A percentile compares a stretch with the other conserved stretches of the same genome.
phyloP scores from a whole-genome alignment of 805 yeast species.

The Kuraishia floccosa region DNA sequence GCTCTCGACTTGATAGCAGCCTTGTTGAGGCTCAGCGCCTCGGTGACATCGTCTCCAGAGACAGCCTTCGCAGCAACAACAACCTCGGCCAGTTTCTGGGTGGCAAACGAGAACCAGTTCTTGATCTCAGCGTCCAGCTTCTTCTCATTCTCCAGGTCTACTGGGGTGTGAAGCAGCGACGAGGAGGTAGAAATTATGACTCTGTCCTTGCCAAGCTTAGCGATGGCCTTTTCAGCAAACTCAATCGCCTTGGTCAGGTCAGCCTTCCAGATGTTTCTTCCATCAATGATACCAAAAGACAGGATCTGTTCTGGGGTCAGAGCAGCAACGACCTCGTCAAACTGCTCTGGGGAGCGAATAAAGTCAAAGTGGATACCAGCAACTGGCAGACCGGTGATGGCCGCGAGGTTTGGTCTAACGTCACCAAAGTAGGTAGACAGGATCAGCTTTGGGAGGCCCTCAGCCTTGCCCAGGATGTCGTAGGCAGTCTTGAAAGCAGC shows the following conservation, averaged over 20 bases:
- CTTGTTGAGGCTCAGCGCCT: slow-evolving; percentile 76
- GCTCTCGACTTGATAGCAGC: slow-evolving; percentile 77
- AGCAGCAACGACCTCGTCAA: slow-evolving; percentile 66
- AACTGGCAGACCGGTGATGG: slow-evolving; percentile 85
- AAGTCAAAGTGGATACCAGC: slow-evolving; percentile 95
- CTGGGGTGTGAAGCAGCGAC: slow-evolving; percentile 96
- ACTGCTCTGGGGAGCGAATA: slow-evolving; percentile 93
- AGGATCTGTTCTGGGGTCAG: slow-evolving; percentile 62
- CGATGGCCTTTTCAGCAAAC: slow-evolving; percentile 72
- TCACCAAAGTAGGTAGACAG: slow-evolving; percentile 96
- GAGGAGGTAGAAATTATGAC: slow-evolving; percentile 92
- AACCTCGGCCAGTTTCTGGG: slow-evolving; percentile 90
- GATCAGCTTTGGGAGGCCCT: slow-evolving; percentile 66
- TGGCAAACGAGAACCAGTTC: slow-evolving; percentile 98
- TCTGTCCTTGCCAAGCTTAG: slow-evolving; percentile 75
- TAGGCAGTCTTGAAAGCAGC: slow-evolving; percentile 84
- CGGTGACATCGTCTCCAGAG: slow-evolving; percentile 71
- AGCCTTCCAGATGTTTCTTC: slow-evolving; percentile 99
- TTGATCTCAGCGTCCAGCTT: slow-evolving; percentile 85
- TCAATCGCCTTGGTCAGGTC: slow-evolving; percentile 81
- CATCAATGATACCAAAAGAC: slow-evolving; percentile 96
- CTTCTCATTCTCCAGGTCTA: slow-evolving; percentile 85
- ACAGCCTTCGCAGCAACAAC: slow-evolving; percentile 83
- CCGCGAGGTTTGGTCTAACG: slow-evolving; percentile 89
- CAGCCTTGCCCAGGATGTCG: slow-evolving; percentile 57